phyloP scores from a whole-genome alignment of 108 stramenopile species.

The Cyclotella atomus region DNA sequence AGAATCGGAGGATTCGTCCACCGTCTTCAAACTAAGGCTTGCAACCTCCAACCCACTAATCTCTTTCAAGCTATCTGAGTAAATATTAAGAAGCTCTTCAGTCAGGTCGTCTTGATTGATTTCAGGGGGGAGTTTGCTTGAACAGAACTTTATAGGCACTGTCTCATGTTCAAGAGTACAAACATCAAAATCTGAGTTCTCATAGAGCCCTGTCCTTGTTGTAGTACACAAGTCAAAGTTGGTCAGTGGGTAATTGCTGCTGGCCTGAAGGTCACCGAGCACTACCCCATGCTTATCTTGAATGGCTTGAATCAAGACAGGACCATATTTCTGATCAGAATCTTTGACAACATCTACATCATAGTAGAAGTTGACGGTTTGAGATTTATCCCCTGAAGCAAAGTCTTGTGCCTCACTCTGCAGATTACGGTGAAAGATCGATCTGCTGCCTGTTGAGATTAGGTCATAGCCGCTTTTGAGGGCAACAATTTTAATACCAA shows the following conservation, averaged over 20 bases:
- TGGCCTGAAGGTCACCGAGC: not conserved
- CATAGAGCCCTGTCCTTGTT: not conserved
- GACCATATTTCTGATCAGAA: not conserved
- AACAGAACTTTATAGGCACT: slow-evolving; percentile 1
- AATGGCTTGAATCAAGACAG: slow-evolving; percentile 1
- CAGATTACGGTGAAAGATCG: not conserved
- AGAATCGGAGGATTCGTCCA: not conserved
- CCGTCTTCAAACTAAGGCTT: not conserved
- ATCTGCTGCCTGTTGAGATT: not conserved
- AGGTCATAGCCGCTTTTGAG: no score
- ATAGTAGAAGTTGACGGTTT: slow-evolving; percentile 1
- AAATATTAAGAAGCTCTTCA: not conserved
- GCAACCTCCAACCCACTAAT: not conserved
- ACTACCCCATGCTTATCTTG: not conserved
- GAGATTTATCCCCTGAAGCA: no score
- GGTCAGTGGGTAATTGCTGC: not conserved
- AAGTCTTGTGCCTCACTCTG: not conserved
- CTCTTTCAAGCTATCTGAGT: not conserved
- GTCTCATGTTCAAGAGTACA: slow-evolving; percentile 2
- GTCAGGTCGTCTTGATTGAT: not conserved
- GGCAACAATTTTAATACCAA: not conserved
- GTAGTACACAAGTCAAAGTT: slow-evolving; percentile 11
- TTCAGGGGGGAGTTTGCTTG: not conserved
- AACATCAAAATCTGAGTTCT: not conserved
- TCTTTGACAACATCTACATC: slow-evolving; percentile 2